Evolutionary conservation across 495 filamentous ascomycete species (phyloP).

Genomic region (Staphylotrichum longicolle): DNA sequence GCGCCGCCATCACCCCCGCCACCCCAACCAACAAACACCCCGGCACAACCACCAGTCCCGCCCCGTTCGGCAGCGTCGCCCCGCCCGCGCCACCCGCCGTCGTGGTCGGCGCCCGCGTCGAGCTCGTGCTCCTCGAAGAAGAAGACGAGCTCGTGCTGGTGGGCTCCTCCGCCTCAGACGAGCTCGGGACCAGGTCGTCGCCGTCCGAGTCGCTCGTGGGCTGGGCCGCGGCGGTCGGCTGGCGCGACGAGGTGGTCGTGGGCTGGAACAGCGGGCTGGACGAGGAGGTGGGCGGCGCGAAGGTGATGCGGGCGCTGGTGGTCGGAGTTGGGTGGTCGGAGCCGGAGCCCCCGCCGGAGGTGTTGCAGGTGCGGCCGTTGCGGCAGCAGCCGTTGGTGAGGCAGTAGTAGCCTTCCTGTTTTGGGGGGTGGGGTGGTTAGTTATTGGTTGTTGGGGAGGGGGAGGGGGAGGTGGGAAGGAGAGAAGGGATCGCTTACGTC

Average conservation of each 20-base stretch:
- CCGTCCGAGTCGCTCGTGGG: not conserved
- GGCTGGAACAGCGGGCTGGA: not conserved
- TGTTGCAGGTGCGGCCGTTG: slow-evolving; percentile 11
- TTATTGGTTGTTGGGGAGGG: not conserved
- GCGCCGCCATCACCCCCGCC: not conserved
- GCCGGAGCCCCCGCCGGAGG: slow-evolving; percentile 8
- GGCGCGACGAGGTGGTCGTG: too few species aligned
- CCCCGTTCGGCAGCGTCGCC: too few species aligned
- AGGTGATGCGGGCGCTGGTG: not conserved
- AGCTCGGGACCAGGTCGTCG: not conserved
- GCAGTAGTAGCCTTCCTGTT: slow-evolving; percentile 25
- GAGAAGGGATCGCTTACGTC: not conserved
- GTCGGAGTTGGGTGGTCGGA: not conserved
- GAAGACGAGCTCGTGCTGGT: not conserved
- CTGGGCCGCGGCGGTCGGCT: not conserved
- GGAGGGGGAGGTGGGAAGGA: not conserved
- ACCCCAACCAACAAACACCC: not conserved
- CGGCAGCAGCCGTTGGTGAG: slow-evolving; percentile 20
- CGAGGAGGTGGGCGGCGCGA: not conserved
- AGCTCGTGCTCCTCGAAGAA: too few species aligned
- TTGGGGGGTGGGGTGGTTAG: too few species aligned
- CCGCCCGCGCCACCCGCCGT: too few species aligned
- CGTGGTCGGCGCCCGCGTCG: not conserved
- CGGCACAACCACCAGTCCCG: not conserved
- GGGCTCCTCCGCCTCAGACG: not conserved